Evolutionary conservation across 2,329 filamentous ascomycete genomes (phyloP), one percentile per base, ranked within the genome.

Genomic region (Colletotrichum truncatum): DNA sequence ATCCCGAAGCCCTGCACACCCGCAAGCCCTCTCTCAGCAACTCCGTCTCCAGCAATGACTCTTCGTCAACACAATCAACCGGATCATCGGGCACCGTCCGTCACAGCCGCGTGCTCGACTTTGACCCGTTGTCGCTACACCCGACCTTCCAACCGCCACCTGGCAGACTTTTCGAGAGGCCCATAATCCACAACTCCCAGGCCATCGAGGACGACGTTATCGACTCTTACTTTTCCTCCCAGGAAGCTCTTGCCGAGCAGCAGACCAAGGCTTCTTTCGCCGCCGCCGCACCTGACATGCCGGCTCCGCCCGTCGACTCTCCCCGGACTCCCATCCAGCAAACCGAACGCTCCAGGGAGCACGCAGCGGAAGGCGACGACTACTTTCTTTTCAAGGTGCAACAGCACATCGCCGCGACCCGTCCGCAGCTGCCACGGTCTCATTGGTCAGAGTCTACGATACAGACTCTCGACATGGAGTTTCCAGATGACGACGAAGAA

Each of bases 381-480:
- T 68, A 68, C 55, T 68, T 68, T 16, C 55, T 68, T 25, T 68
- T 65, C 67, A 68, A 68, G 67, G 54, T 68, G 14, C 67, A 68
- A 60, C 60, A 67, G 43, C 66, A 64, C 43, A 58, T 66, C 18
- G 54, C 52, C 30, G 55, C 51, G 14, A 48, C 64, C 12, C 36
- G 55, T 3, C 56, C 59, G 12, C 54, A 58, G 34, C 55, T 78
- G 67, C 76, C 74, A 2, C 72, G 75, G 53, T 81, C 79, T 18
- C 76, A 75, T 60, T 82, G 80, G 80, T 82, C 80, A 38, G 79
- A 80, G 56, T 82, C 80, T 7, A 82, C 80, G 28, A 76, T 81
- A 23, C 51, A 64, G 34, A 65, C 64, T 6, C 53, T 62, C 46
- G 60, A 65, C 54, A 48, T 64, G 41, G 54, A 60, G 14, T 45